Percentiles rank a stretch among this genome's conserved stretches.
phyloP scores from a whole-genome alignment of 768 basidiomycete species.

The Boletus vermiculosoides region DNA sequence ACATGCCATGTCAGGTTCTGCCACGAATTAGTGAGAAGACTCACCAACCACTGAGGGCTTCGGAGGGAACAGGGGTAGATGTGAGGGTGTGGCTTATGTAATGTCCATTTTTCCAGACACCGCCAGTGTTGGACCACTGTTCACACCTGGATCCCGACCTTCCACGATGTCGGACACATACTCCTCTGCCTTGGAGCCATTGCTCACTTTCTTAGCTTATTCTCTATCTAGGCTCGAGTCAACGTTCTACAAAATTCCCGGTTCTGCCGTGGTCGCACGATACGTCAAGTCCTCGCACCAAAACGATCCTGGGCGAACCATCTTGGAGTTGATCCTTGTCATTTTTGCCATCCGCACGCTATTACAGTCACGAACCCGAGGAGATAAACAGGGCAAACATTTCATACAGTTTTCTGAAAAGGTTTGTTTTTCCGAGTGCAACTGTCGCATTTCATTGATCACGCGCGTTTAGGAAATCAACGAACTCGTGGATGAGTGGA shows the following conservation, averaged over 20 bases:
- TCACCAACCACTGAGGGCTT: not conserved
- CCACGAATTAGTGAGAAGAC: not conserved
- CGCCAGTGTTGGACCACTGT: not conserved
- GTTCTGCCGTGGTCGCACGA: constrained; percentile 79
- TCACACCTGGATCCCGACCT: constrained; percentile 10
- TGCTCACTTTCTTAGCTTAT: constrained; percentile 66
- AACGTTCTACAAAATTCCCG: constrained; percentile 73
- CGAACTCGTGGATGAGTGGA: constrained; percentile 95
- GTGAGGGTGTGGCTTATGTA: constrained; percentile 5
- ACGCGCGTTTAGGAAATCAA: constrained; percentile 74
- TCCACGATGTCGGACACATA: constrained; percentile 36
- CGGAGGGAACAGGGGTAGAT: too few species aligned
- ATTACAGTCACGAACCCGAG: constrained; percentile 85
- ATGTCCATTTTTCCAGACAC: constrained; percentile 1
- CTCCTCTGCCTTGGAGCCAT: constrained; percentile 41
- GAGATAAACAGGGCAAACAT: constrained; percentile 80
- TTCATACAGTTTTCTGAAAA: constrained; percentile 91
- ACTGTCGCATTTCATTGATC: not conserved
- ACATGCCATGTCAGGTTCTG: not conserved
- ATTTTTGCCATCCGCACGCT: constrained; percentile 88
- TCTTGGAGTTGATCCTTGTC: constrained; percentile 86
- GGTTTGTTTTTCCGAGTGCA: constrained; percentile 44
- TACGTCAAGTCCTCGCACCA: constrained; percentile 95
- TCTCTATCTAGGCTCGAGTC: constrained; percentile 58
- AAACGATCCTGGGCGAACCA: constrained; percentile 90